A percentile compares a stretch with the other conserved stretches of the same genome.
Conservation (phyloP, 805 yeast genomes). For the Yarrowia sp. region DNA sequence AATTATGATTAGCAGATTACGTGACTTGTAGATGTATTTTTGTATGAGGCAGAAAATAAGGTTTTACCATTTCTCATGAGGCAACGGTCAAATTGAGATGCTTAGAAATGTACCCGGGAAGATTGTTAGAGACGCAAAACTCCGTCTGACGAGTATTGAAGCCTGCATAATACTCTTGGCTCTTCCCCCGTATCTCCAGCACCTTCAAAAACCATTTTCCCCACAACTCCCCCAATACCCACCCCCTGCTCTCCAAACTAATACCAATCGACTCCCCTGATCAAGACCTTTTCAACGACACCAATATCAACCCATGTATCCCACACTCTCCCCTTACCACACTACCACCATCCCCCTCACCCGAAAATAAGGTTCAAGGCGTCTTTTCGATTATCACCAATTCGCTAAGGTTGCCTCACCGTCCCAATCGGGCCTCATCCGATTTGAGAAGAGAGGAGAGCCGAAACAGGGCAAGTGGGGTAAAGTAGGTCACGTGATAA, state of each 20-base stretch:
- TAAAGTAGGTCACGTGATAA: background rate
- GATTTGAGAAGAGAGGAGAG: background rate
- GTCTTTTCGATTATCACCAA: background rate
- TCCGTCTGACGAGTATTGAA: too few relatives aligned
- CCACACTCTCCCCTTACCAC: background rate
- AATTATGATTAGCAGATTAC: too few relatives aligned
- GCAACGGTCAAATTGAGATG: too few relatives aligned
- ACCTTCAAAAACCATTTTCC: background rate
- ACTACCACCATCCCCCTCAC: background rate
- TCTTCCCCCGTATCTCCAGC: too few relatives aligned
- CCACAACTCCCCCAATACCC: background rate
- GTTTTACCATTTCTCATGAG: too few relatives aligned
- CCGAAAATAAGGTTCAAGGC: constrained; percentile 18
- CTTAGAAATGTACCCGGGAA: too few relatives aligned
- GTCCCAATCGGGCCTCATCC: constrained; percentile 15
- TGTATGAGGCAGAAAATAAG: too few relatives aligned
- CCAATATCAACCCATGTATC: background rate
- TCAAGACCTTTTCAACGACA: background rate
- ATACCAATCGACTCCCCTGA: background rate
- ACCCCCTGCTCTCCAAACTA: background rate
- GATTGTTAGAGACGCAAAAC: too few relatives aligned
- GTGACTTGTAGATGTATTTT: too few relatives aligned
- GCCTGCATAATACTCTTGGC: too few relatives aligned
- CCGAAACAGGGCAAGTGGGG: constrained; percentile 16
- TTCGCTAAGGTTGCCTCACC: background rate